phyloP scores from a whole-genome alignment of 257 asterid genomes.

The Gentiana macrophylla region DNA sequence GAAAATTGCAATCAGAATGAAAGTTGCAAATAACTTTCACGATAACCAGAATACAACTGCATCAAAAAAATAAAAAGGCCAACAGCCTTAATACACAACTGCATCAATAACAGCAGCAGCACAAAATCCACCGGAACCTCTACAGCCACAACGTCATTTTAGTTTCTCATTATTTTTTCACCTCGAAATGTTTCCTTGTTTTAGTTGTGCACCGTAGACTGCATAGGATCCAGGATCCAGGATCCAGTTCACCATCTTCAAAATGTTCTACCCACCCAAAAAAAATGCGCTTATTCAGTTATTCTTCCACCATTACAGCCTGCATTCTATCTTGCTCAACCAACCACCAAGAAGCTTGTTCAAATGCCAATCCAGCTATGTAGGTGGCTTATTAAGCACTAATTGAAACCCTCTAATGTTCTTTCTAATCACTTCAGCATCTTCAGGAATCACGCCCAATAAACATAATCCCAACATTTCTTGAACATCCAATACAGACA shows the following conservation, averaged over 20 bases:
- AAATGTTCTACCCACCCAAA: conserved; percentile 46
- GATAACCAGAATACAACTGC: too few relatives aligned
- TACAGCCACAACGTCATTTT: too few relatives aligned
- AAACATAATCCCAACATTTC: conserved; percentile 90
- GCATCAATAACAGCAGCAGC: too few relatives aligned
- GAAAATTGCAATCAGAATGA: too few relatives aligned
- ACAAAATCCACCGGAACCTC: too few relatives aligned
- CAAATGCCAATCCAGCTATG: conserved; percentile 87
- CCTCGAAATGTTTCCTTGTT: too few relatives aligned
- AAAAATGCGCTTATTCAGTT: conserved; percentile 89
- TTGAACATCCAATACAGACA: conserved; percentile 92
- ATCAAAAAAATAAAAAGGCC: too few relatives aligned
- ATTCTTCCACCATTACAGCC: conserved; percentile 93
- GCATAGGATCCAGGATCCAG: too few relatives aligned
- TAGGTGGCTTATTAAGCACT: conserved; percentile 91
- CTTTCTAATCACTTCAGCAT: conserved; percentile 86
- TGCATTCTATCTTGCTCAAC: conserved; percentile 98
- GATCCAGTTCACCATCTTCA: not conserved
- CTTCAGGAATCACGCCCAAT: conserved; percentile 91
- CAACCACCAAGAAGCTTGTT: conserved; percentile 97
- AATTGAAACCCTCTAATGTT: conserved; percentile 79
- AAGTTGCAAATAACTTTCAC: too few relatives aligned
- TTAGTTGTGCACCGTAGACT: too few relatives aligned
- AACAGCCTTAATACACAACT: too few relatives aligned
- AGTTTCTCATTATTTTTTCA: too few relatives aligned